phyloP scores from a whole-genome alignment of 768 basidiomycete species.

The Scleroderma bovista region DNA sequence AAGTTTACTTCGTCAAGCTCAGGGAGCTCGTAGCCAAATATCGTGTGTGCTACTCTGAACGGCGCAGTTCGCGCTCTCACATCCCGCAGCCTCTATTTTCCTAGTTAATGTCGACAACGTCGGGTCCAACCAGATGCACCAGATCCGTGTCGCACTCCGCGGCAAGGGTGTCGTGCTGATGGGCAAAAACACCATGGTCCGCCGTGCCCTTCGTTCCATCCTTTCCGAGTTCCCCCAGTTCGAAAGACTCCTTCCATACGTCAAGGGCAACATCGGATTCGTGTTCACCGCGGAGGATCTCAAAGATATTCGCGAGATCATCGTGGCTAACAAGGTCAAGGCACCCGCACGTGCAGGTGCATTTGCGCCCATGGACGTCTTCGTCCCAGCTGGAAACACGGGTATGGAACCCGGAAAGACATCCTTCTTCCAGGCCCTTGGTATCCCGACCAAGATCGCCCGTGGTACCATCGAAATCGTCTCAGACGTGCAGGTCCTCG shows the following conservation, averaged over 20 bases:
- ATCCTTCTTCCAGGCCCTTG: conserved; percentile 99
- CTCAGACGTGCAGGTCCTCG: conserved; percentile 92
- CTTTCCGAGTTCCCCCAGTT: conserved; percentile 87
- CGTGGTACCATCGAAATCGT: conserved; percentile 99
- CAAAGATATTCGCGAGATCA: conserved; percentile 91
- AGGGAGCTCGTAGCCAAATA: conserved; percentile 88
- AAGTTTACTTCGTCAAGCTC: conserved; percentile 87
- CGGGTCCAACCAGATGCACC: conserved; percentile 99
- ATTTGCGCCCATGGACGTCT: conserved; percentile 86
- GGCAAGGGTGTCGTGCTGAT: conserved; percentile 96
- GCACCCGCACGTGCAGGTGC: conserved; percentile 99
- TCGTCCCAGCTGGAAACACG: conserved; percentile 93
- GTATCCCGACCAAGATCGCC: conserved; percentile 99
- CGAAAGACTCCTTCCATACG: conserved; percentile 92
- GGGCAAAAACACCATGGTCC: conserved; percentile 99
- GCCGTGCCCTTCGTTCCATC: conserved; percentile 92
- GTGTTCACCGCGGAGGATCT: conserved; percentile 93
- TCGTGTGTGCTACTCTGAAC: conserved; percentile 47
- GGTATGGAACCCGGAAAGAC: conserved; percentile 99
- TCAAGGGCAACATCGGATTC: conserved; percentile 98
- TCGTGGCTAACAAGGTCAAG: conserved; percentile 95
- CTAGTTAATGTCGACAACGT: conserved; percentile 99
- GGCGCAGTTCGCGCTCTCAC: not conserved
- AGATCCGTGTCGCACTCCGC: conserved; percentile 92
- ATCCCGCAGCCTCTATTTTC: conserved; percentile 86